Conservation (phyloP, 2,329 filamentous ascomycete genomes). For the Diaporthe helianthi region DNA sequence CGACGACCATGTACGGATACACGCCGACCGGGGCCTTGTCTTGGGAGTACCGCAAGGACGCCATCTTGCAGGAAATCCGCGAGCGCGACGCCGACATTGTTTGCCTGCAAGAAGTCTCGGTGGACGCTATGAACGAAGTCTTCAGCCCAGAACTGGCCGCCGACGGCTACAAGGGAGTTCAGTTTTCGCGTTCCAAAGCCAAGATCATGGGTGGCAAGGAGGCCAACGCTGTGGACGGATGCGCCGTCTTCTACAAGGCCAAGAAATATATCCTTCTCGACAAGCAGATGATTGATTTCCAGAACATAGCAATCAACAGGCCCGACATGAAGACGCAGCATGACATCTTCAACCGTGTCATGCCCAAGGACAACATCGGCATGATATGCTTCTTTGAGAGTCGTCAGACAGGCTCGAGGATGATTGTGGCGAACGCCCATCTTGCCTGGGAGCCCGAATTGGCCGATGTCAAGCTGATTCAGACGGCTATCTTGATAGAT, state of each 20-base stretch:
- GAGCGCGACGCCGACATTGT: constrained; percentile 86
- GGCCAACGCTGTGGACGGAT: constrained; percentile 89
- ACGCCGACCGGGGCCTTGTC: constrained; percentile 80
- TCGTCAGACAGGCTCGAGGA: constrained; percentile 82
- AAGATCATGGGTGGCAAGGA: constrained; percentile 93
- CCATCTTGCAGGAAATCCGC: constrained; percentile 83
- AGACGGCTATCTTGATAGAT: constrained; percentile 95
- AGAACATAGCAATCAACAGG: constrained; percentile 88
- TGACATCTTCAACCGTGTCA: constrained; percentile 97
- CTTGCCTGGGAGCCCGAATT: constrained; percentile 92
- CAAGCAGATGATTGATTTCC: constrained; percentile 93
- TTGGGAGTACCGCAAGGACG: constrained; percentile 86
- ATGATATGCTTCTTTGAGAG: constrained; percentile 94
- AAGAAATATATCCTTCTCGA: constrained; percentile 94
- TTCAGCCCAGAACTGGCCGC: constrained; percentile 87
- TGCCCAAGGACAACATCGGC: constrained; percentile 97
- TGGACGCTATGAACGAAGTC: constrained; percentile 89
- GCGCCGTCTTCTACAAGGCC: constrained; percentile 95
- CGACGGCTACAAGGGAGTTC: constrained; percentile 91
- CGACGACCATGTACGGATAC: constrained; percentile 85
- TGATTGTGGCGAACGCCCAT: constrained; percentile 94
- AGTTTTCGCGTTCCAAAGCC: constrained; percentile 88
- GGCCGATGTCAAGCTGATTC: constrained; percentile 94
- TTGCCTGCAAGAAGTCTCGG: constrained; percentile 92
- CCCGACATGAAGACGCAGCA: constrained; percentile 97